Evolutionary conservation across 495 filamentous ascomycete species (phyloP).

Genomic region (Platismatia glauca): DNA sequence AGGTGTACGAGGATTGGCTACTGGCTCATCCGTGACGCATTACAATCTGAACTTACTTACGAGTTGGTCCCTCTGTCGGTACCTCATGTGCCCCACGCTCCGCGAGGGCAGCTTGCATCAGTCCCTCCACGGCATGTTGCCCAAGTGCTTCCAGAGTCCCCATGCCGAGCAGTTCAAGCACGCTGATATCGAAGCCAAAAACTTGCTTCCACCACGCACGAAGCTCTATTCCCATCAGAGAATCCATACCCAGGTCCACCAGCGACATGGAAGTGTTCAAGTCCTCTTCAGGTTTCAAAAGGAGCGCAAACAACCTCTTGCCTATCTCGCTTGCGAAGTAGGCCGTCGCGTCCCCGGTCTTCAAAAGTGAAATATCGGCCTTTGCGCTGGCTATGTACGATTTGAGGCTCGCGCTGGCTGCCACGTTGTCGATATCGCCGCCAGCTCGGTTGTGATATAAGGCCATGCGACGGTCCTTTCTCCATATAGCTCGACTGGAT

Average conservation of each 20-base stretch:
- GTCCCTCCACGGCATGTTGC: too few species aligned
- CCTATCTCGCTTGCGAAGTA: conserved; percentile 28
- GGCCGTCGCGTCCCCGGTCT: conserved; percentile 15
- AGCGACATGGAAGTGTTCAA: conserved; percentile 22
- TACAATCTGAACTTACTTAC: too few species aligned
- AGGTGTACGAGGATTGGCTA: background rate
- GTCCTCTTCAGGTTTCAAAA: conserved; percentile 28
- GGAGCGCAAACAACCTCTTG: conserved; percentile 23
- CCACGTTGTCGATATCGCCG: too few species aligned
- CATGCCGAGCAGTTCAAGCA: conserved; percentile 29
- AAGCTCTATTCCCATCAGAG: conserved; percentile 29
- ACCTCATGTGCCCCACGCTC: too few species aligned
- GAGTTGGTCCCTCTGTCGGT: too few species aligned
- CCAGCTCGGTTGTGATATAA: background rate
- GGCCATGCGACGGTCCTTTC: background rate
- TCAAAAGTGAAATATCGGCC: background rate
- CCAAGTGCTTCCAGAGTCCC: too few species aligned
- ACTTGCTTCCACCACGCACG: conserved; percentile 31
- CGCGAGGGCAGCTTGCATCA: too few species aligned
- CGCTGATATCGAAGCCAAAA: conserved; percentile 30
- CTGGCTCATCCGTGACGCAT: background rate
- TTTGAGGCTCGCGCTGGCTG: too few species aligned
- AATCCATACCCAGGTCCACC: conserved; percentile 27
- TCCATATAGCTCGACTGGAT: background rate
- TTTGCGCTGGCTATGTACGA: too few species aligned